Evolutionary conservation across 2,329 filamentous ascomycete species (phyloP), one percentile per base, ranked within the genome.

Genomic region (Cucurbitaria berberidis): DNA sequence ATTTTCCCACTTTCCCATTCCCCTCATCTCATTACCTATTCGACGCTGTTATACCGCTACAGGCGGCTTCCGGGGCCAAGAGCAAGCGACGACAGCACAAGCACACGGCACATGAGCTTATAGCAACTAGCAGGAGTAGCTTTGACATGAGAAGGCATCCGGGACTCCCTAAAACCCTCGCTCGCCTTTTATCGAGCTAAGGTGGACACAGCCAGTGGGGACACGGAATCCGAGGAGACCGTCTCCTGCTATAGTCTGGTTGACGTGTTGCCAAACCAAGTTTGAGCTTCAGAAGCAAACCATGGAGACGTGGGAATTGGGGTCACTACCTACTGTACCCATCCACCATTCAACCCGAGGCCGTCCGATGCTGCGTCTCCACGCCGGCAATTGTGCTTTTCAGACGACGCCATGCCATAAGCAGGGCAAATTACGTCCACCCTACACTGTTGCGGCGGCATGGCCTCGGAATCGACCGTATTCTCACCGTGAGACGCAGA

Each of bases 101-200:
- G 51, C 51, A 27, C 40, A 36, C 41, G 45, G 51, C 45, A 42
- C 40, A 21, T 35, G 51, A 49, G 51, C 51, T 49, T 53, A n/a
- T n/a, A 44, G 40, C 42, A 46, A 29, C 19, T 11, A 10, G 24
- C 15, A 22, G 30, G 3, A 34, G 8, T 15, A 34, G 30, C 11
- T 5, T 34, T n/a, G 13, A 15, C 8, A 13, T n/a, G n/a, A n/a
- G n/a, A n/a, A n/a, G n/a, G n/a, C n/a, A n/a, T n/a, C n/a, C 30
- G 30, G 2, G 30, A 13, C 10, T 13, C 30, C 13, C 8, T 13
- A 26, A n/a, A 15, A 15, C 30, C 30, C 30, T 34, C 30, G 15
- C 13, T n/a, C n/a, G 30, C 9, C 15, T 34, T 34, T 15, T n/a
- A 3, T 5, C 30, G 30, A 34, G 16, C 19, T 21, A 3, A 43